Base-by-base conservation (phyloP, 768 basidiomycete species). In the Multifurca ochricompacta region DNA sequence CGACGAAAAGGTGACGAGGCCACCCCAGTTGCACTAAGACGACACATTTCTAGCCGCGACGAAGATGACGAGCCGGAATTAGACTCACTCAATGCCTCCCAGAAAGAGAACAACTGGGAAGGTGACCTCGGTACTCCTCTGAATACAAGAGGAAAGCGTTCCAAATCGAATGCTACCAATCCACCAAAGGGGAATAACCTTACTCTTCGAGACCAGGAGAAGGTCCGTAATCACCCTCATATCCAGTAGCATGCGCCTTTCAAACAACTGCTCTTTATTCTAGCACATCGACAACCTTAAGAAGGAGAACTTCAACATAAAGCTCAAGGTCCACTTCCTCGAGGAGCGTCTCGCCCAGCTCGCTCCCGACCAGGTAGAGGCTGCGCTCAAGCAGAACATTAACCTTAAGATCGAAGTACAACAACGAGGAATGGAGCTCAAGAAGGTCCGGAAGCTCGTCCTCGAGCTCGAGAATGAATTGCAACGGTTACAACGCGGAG, bases 261-360 rank as follows among this genome's bases (percentile, higher is more conserved):
- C 11, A 31, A 23, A 34, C 14, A 23, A n/a, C 31, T 4, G 3
- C 23, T 19, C 41, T 11, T 31, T 31, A 19, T 58, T 25, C 19
- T 5, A 98, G 94, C 89, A 94, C 68, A 91, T 96, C 65, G 92
- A 98, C 70, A 83, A 83, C 58, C 80, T 93, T 64, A 93, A 95
- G 73, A 96, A 94, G 68, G 94, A 98, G 68, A 95, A 95, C 74
- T 97, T 98, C 68, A 87, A 85, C 64, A 84, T 99, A 66, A 96
- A 97, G 69, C 79, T 98, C 48, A 89, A 92, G 54, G 89, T 97
- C 3, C 92, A 96, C 66, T 95, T 96, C 67, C 79, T 96, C 39
- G 91, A 97, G 69, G 92, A 98, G 64, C 85, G 90, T 41, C 78
- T 99, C 14, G 86, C 87, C 2, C 83, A 90, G 63, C 81, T 93